A percentile compares a stretch with the other conserved stretches of the same genome.
Conservation (phyloP, 2,329 filamentous ascomycete genomes). For the Epichloe glyceriae region DNA sequence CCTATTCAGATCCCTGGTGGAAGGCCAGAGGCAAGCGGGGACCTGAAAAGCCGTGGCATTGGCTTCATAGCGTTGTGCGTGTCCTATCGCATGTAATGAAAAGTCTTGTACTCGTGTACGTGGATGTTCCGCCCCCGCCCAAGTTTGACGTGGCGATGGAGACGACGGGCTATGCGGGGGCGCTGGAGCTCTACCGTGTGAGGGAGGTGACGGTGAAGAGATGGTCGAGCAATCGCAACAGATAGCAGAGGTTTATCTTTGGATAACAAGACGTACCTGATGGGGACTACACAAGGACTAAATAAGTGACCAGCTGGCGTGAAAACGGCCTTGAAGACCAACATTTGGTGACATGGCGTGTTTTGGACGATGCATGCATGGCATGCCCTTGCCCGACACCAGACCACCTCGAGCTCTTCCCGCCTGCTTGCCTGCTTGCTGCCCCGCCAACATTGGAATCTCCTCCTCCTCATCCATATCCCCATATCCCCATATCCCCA, state of each 20-base stretch:
- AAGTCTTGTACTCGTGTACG: slow-evolving; percentile 78
- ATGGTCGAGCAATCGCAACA: slow-evolving; percentile 73
- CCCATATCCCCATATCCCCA: no score
- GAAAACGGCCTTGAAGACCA: neutral
- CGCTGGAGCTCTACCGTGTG: slow-evolving; percentile 60
- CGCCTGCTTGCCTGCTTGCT: no score
- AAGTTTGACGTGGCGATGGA: slow-evolving; percentile 29
- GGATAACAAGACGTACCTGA: no score
- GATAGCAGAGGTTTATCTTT: slow-evolving; percentile 13
- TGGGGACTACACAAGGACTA: no score
- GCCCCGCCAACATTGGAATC: no score
- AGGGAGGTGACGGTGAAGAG: slow-evolving; percentile 70
- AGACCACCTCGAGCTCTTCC: neutral
- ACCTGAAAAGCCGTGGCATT: slow-evolving; percentile 53
- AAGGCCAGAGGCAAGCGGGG: slow-evolving; percentile 37
- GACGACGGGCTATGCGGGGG: slow-evolving; percentile 43
- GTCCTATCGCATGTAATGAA: slow-evolving; percentile 86
- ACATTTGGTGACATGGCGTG: neutral
- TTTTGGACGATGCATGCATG: neutral
- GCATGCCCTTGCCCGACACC: neutral
- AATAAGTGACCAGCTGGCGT: no score
- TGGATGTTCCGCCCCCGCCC: slow-evolving; percentile 68
- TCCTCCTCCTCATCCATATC: neutral
- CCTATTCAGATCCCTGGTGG: slow-evolving; percentile 69
- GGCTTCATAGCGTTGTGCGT: slow-evolving; percentile 79